phyloP scores from a whole-genome alignment of 2,329 filamentous ascomycete species.

The Cladosporium sphaerospermum region DNA sequence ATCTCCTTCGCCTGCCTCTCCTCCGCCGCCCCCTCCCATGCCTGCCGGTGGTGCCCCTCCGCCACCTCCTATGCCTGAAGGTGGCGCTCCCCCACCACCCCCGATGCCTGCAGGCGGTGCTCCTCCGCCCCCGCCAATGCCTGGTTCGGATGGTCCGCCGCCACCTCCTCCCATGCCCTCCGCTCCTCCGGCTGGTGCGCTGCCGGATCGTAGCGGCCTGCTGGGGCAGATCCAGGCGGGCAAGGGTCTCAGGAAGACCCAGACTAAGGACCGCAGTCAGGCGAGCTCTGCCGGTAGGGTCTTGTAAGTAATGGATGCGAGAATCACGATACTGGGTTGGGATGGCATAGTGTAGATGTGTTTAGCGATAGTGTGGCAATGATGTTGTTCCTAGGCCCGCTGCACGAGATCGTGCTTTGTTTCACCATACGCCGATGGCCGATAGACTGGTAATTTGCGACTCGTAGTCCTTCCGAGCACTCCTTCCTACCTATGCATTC shows the following conservation, averaged over 20 bases:
- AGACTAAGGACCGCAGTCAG: slow-evolving; percentile 79
- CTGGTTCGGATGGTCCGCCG: slow-evolving; percentile 36
- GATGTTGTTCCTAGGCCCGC: no score
- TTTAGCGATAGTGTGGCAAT: no score
- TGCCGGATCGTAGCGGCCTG: slow-evolving; percentile 50
- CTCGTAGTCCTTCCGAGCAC: no score
- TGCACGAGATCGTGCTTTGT: no score
- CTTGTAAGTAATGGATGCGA: slow-evolving; percentile 19
- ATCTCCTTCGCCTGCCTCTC: slow-evolving; percentile 30
- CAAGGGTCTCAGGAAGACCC: slow-evolving; percentile 73
- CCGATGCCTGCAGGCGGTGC: slow-evolving; percentile 43
- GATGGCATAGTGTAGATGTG: no score
- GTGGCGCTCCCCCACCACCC: slow-evolving; percentile 35
- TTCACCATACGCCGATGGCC: no score
- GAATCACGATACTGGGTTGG: no score
- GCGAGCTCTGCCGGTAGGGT: slow-evolving; percentile 72
- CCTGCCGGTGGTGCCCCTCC: slow-evolving; percentile 36
- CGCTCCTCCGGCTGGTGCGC: slow-evolving; percentile 41
- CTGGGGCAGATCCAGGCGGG: slow-evolving; percentile 79
- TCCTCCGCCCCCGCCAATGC: slow-evolving; percentile 37
- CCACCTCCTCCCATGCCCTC: slow-evolving; percentile 38
- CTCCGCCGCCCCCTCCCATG: slow-evolving; percentile 41
- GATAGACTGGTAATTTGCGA: no score
- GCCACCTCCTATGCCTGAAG: slow-evolving; percentile 24
- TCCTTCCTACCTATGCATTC: no score